These are phyloP conservation scores for Pisolithus microcarpus DNA, from an alignment of 768 basidiomycete genomes.

Conservation along the genomic window DNA sequence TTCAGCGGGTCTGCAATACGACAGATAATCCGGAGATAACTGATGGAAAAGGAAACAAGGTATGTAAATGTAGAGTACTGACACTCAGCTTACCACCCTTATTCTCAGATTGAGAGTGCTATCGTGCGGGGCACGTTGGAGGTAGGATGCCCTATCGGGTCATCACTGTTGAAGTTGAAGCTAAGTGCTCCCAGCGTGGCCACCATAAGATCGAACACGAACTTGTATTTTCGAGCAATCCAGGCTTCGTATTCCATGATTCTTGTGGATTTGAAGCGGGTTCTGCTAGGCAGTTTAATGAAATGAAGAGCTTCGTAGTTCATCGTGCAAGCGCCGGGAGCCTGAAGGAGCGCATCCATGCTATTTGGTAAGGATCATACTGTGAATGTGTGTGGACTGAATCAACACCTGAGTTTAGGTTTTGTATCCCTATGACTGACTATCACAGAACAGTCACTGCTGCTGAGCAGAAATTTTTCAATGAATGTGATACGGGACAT, in stretches of 20 bases:
- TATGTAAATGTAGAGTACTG: neutral
- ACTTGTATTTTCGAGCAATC: conserved; percentile 26
- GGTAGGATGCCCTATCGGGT: neutral
- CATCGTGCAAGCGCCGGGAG: conserved; percentile 11
- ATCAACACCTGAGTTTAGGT: conserved; percentile 23
- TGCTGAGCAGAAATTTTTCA: conserved; percentile 27
- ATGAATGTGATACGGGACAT: conserved; percentile 12
- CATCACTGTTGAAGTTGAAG: neutral
- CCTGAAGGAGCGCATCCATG: conserved; percentile 28
- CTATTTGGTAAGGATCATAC: conserved; percentile 27
- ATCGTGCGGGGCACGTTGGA: neutral
- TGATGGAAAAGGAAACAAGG: conserved; percentile 14
- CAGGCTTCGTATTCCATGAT: conserved; percentile 35
- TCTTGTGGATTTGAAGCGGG: conserved; percentile 37
- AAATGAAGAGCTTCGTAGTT: conserved; percentile 27
- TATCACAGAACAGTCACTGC: conserved; percentile 18
- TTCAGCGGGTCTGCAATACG: conserved; percentile 32
- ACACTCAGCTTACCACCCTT: neutral
- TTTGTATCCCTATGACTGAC: conserved; percentile 28
- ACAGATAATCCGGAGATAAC: conserved; percentile 26
- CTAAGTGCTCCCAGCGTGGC: conserved; percentile 12
- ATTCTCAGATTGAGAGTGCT: neutral
- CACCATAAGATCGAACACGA: conserved; percentile 27
- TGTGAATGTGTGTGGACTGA: neutral
- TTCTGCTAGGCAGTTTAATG: conserved; percentile 19